Evolutionary conservation across 345 rosid species (phyloP).

Genomic region (Sapria himalayana): DNA sequence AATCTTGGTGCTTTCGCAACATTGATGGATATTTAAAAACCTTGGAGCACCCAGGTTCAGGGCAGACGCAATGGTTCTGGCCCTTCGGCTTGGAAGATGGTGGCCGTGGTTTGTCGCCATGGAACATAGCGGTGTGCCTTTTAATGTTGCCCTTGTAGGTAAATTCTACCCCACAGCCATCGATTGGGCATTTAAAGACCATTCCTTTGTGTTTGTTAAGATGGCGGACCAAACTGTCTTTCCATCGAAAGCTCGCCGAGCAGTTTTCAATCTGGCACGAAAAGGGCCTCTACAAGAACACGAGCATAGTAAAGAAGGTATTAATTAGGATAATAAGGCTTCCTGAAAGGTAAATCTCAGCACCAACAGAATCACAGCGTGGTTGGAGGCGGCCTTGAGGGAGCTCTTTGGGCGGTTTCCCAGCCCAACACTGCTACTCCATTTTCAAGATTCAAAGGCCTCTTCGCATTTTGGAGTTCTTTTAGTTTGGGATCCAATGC

Average conservation of each 20-base stretch:
- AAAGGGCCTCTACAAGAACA: slow-evolving; percentile 41
- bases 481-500: slow-evolving; percentile 96
- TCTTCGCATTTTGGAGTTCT: slow-evolving; percentile 99
- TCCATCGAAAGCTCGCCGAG: slow-evolving; percentile 51
- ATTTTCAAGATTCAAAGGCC: slow-evolving; percentile 34
- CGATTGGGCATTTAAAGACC: slow-evolving; percentile 45
- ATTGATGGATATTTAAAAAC: slow-evolving; percentile 39
- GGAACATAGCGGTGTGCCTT: slow-evolving; percentile 40
- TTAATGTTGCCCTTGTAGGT: slow-evolving; percentile 29
- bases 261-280: slow-evolving; percentile 48
- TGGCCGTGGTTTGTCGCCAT: slow-evolving; percentile 12
- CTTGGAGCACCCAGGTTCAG: slow-evolving; percentile 65
- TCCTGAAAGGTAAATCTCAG: not conserved
- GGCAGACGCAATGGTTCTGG: slow-evolving; percentile 29
- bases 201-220: slow-evolving; percentile 48
- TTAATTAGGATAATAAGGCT: not conserved
- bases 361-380: slow-evolving; percentile 19
- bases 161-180: slow-evolving; percentile 32
- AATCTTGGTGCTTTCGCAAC: slow-evolving; percentile 43
- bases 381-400: slow-evolving; percentile 75
- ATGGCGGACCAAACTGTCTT: slow-evolving; percentile 81
- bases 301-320: not conserved
- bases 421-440: slow-evolving; percentile 94
- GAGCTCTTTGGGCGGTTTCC: slow-evolving; percentile 99
- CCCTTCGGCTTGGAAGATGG: slow-evolving; percentile 5